Conservation (phyloP, 371 early-diverging fungal species). For the Syncephalastrum sp. region DNA sequence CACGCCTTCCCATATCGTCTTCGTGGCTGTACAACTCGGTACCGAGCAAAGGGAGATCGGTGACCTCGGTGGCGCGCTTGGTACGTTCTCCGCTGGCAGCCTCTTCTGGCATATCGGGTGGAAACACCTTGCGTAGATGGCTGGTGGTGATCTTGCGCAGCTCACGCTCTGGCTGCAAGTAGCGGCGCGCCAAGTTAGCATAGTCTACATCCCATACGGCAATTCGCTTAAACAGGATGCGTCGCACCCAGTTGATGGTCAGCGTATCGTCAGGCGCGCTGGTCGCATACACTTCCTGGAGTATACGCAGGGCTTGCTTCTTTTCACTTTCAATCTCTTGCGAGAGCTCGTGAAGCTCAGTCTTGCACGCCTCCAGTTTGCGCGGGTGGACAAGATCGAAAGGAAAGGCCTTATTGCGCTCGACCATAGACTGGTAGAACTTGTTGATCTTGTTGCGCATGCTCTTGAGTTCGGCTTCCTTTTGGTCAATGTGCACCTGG, state of each 20-base stretch:
- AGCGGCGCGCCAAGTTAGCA: slow-evolving; percentile 68
- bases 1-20: slow-evolving; percentile 2
- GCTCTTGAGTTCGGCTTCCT: slow-evolving; percentile 61
- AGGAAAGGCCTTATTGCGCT: slow-evolving; percentile 65
- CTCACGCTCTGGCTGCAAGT: slow-evolving; percentile 78
- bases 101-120: slow-evolving; percentile 35
- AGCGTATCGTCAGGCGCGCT: slow-evolving; percentile 78
- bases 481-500: slow-evolving; percentile 56
- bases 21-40: slow-evolving; percentile 32
- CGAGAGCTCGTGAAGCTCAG: slow-evolving; percentile 62
- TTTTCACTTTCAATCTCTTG: slow-evolving; percentile 74
- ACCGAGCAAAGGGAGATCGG: slow-evolving; percentile 42
- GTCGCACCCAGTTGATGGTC: slow-evolving; percentile 75
- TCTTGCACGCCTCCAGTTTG: slow-evolving; percentile 64
- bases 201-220: slow-evolving; percentile 85
- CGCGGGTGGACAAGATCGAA: slow-evolving; percentile 66
- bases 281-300: slow-evolving; percentile 80
- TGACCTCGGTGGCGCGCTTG: slow-evolving; percentile 36
- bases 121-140: slow-evolving; percentile 69
- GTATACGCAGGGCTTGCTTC: slow-evolving; percentile 73
- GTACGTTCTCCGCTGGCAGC: slow-evolving; percentile 35
- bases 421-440: slow-evolving; percentile 76
- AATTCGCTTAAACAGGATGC: slow-evolving; percentile 74
- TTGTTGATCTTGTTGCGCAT: slow-evolving; percentile 61
- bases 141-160: slow-evolving; percentile 62